Percentiles rank a stretch among this genome's conserved stretches.
These are phyloP conservation scores for Byssochlamys sp. DNA, from an alignment of 2,329 filamentous ascomycete species.

Conservation along the genomic window DNA sequence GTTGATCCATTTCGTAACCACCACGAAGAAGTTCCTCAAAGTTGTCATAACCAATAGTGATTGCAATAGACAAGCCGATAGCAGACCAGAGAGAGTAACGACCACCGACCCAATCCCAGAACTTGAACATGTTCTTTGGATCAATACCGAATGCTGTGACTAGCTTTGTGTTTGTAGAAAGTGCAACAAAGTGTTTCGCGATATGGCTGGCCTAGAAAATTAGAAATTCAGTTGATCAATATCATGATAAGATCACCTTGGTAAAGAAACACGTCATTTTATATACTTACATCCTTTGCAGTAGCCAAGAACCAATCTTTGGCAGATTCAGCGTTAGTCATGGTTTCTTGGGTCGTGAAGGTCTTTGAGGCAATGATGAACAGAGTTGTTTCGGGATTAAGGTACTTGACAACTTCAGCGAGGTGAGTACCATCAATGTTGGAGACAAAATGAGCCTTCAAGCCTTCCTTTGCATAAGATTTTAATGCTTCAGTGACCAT, in stretches of 20 bases:
- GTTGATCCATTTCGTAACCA: constrained; percentile 95
- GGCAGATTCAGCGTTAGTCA: constrained; percentile 91
- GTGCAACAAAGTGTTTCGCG: constrained; percentile 95
- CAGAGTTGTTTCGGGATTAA: constrained; percentile 93
- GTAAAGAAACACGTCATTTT: too few relatives aligned
- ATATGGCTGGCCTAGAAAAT: too few relatives aligned
- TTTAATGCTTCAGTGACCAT: constrained; percentile 98
- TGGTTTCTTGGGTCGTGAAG: constrained; percentile 96
- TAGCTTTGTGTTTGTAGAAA: constrained; percentile 89
- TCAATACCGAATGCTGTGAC: constrained; percentile 98
- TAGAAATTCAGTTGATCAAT: too few relatives aligned
- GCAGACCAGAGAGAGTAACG: constrained; percentile 98
- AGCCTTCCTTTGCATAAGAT: constrained; percentile 74
- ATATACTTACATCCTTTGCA: constrained; percentile 61
- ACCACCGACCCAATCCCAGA: constrained; percentile 96
- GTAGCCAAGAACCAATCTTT: constrained; percentile 91
- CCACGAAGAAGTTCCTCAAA: constrained; percentile 92
- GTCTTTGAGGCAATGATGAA: constrained; percentile 99
- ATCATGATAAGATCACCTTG: too few relatives aligned
- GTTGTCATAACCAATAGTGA: constrained; percentile 96
- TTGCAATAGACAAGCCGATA: constrained; percentile 84
- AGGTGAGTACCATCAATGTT: constrained; percentile 99
- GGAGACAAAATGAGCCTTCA: constrained; percentile 94
- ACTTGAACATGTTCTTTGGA: constrained; percentile 98
- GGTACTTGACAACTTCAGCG: constrained; percentile 77